phyloP scores from a whole-genome alignment of 192 early-diverging fungal species.

The Backusella parvicylindrica region DNA sequence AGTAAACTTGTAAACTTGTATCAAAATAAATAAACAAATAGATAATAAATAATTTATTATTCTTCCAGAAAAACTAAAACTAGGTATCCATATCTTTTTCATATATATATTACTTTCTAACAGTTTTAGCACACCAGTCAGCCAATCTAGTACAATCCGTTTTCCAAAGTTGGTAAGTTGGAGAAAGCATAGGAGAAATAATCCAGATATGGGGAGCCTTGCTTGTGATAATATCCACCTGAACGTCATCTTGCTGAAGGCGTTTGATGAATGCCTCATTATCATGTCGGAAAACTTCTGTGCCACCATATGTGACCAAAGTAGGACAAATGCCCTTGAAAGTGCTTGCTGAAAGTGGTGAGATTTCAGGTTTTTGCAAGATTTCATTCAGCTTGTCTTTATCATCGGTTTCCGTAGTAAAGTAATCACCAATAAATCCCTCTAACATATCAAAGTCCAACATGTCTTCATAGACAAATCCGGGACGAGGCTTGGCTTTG shows the following conservation, averaged over 20 bases:
- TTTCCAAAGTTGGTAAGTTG: slow-evolving; percentile 1
- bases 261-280: background rate
- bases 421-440: background rate
- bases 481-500: background rate
- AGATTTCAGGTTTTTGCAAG: slow-evolving; percentile 1
- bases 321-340: slow-evolving; percentile 8
- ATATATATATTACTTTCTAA: background rate
- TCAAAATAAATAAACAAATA: background rate
- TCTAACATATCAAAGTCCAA: background rate
- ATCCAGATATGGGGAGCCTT: slow-evolving; percentile 15
- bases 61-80: background rate
- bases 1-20: background rate
- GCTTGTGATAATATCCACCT: background rate
- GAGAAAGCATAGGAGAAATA: background rate
- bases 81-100: background rate
- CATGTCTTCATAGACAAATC: background rate
- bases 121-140: slow-evolving; percentile 14
- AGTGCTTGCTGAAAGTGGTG: slow-evolving; percentile 1
- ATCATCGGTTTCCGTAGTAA: background rate
- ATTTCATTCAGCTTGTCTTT: background rate
- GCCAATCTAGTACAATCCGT: background rate
- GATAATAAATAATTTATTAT: background rate
- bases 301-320: slow-evolving; percentile 10
- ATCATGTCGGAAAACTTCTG: slow-evolving; percentile 7
- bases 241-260: background rate